Conservation (phyloP, 331 rosid genomes). For the Acacia pycnantha region DNA sequence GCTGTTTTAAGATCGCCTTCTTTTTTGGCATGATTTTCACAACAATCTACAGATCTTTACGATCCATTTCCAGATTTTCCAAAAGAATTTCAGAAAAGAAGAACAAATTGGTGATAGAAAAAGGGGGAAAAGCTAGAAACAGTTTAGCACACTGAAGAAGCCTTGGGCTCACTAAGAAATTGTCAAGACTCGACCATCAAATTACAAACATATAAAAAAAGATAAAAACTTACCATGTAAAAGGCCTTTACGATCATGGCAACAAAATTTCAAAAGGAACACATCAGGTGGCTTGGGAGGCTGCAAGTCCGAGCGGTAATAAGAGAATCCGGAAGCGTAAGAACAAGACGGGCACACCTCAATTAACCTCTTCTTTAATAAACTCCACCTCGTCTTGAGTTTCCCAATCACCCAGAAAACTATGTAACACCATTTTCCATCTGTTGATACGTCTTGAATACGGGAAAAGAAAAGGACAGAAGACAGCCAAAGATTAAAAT, state of each 20-base stretch:
- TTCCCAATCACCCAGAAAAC: slow-evolving; percentile 88
- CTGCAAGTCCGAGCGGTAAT: slow-evolving; percentile 54
- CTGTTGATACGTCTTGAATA: slow-evolving; percentile 82
- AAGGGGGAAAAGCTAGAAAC: neutral
- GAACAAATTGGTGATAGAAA: neutral
- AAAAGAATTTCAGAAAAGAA: neutral
- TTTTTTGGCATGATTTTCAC: neutral
- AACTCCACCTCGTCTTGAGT: slow-evolving; percentile 71
- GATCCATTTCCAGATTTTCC: neutral
- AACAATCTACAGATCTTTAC: neutral
- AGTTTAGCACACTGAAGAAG: neutral
- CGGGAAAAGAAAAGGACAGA: neutral
- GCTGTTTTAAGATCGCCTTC: neutral
- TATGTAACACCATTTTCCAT: slow-evolving; percentile 95
- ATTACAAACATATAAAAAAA: slow-evolving; percentile 9
- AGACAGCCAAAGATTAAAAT: neutral
- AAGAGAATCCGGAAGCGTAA: slow-evolving; percentile 80
- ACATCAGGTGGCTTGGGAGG: slow-evolving; percentile 67
- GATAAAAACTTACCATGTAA: slow-evolving; percentile 62
- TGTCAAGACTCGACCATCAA: slow-evolving; percentile 4
- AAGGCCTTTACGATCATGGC: slow-evolving; percentile 83
- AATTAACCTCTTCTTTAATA: slow-evolving; percentile 79
- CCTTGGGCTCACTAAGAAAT: neutral
- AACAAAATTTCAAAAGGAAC: slow-evolving; percentile 74
- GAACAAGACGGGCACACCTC: slow-evolving; percentile 83